Conservation (phyloP, 257 asterid genomes). For the Rhazya stricta region DNA sequence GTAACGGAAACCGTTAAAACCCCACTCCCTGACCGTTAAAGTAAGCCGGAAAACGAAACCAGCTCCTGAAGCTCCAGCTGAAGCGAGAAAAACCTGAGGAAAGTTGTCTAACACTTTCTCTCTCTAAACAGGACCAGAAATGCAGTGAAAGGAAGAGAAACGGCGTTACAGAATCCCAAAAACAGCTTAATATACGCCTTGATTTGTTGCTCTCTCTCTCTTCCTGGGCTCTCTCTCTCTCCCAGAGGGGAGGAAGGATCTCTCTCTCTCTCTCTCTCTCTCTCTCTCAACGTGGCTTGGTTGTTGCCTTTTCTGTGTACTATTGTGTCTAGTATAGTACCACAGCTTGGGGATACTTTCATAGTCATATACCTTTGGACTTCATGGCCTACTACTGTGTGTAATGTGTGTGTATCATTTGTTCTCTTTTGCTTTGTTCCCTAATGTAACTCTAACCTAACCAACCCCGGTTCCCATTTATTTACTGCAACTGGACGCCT, state of each 20-base stretch:
- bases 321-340: conserved; percentile 11
- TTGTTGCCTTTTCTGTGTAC: conserved; percentile 46
- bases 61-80: conserved; percentile 1
- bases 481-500: conserved; percentile 4
- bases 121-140: background rate
- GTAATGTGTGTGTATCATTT: conserved; percentile 8
- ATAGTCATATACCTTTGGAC: background rate
- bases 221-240: background rate
- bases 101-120: background rate
- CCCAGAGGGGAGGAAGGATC: background rate
- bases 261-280: background rate
- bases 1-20: conserved; percentile 5
- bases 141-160: conserved; percentile 23
- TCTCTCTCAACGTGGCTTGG: conserved; percentile 37
- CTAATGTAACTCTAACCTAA: background rate
- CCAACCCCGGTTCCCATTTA: background rate
- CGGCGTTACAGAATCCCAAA: conserved; percentile 34
- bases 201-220: conserved; percentile 42
- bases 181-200: conserved; percentile 51
- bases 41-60: background rate
- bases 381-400: conserved; percentile 15
- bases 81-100: conserved; percentile 1
- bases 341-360: conserved; percentile 4
- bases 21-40: conserved; percentile 10
- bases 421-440: background rate